Evolutionary conservation across 1,284 basidiomycete genomes (phyloP), one percentile per base, ranked within the genome.

Genomic region (Coniophora puteana): DNA sequence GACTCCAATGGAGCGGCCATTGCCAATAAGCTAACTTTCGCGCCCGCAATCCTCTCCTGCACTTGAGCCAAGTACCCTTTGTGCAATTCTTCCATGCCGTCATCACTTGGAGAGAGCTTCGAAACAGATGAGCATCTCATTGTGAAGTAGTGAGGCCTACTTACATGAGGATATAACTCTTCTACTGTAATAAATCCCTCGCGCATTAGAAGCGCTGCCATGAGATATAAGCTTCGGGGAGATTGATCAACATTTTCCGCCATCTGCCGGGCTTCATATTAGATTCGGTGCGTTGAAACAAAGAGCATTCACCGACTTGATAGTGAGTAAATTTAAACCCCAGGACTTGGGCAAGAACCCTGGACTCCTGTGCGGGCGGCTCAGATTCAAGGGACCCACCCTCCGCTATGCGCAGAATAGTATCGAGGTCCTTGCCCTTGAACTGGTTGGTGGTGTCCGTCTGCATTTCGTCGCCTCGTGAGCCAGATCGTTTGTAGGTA

Each of bases 241-340:
- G 81, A 76, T 30, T 66, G 49, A 66, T 87, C 77, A 13, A 66
- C 60, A 7, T 74, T 69, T 28, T 84, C 81, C 23, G 71, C 56
- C 20, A 70, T 67, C 82, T 87, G 51, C 1, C 37, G 21, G 14
- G 25, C 25, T 43, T 61, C 49, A 58, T 44, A 48, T 23, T 25
- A 29, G 32, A 27, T n/a, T n/a, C n/a, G n/a, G n/a, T 8, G 3
- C 12, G 12, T 17, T 16, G 3, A 29, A 8, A 6, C 23, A 40
- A 18, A 23, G 8, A 36, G 25, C 21, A 38, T 21, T 30, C 25
- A 54, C 76, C 41, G 49, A 89, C 89, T 66, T 92, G 84, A 63
- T 95, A 97, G 62, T 88, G 83, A 8, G 76, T 74, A 56, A 96
- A 96, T 61, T 99, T 98, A 76, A 98, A 98, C 16, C 95, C 95